Conservation (phyloP, 345 rosid genomes). For the Angophora floribunda region DNA sequence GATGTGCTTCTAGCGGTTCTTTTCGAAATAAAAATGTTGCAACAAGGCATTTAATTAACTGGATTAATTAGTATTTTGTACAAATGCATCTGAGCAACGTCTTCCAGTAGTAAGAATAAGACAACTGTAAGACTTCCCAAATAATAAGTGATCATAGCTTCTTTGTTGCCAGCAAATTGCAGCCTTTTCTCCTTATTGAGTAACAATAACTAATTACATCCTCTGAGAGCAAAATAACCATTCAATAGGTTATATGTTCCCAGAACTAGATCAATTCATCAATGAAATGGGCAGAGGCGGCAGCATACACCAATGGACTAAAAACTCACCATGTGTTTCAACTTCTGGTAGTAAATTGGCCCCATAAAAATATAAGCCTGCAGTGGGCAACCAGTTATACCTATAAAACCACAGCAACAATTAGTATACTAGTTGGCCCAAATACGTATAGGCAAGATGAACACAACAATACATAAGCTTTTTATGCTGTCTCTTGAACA, state of each 20-base stretch:
- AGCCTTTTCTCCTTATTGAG: background rate
- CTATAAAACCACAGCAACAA: conserved; percentile 19
- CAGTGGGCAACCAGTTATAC: conserved; percentile 81
- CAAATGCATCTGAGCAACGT: background rate
- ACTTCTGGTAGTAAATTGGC: conserved; percentile 94
- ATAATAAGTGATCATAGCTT: background rate
- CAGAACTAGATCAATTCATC: background rate
- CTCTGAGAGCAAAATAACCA: background rate
- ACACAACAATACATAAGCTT: background rate
- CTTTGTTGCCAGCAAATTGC: background rate
- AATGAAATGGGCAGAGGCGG: background rate
- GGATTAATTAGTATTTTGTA: background rate
- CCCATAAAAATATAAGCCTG: conserved; percentile 95
- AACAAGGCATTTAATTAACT: background rate
- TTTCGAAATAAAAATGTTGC: background rate
- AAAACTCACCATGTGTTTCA: conserved; percentile 86
- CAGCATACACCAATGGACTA: background rate
- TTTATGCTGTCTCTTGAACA: background rate
- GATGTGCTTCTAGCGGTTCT: background rate
- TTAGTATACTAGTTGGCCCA: background rate
- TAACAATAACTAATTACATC: background rate
- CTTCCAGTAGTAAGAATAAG: background rate
- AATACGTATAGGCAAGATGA: background rate
- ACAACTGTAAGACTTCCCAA: background rate
- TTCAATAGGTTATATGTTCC: background rate